These are phyloP conservation scores for Inosperma sp. DNA, from an alignment of 768 basidiomycete genomes.

Conservation along the genomic window DNA sequence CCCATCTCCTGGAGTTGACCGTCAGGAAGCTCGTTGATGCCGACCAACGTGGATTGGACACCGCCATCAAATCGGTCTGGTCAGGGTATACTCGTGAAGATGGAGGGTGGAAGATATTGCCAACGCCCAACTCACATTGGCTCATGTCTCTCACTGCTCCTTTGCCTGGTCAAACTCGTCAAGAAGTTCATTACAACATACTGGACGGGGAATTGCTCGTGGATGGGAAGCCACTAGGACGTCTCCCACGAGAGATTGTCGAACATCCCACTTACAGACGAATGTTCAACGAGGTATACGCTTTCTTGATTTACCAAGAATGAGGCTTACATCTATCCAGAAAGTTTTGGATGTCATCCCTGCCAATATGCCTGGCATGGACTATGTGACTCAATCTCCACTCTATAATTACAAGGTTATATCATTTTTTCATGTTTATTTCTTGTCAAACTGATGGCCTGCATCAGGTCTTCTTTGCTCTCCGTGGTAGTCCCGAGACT, in stretches of 20 bases:
- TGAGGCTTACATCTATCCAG: slow-evolving; percentile 12
- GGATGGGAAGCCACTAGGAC: slow-evolving; percentile 36
- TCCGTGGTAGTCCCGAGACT: slow-evolving; percentile 11
- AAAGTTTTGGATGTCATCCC: slow-evolving; percentile 35
- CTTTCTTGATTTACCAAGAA: neutral
- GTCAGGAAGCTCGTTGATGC: slow-evolving; percentile 15
- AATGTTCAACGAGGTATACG: slow-evolving; percentile 33
- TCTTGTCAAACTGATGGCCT: neutral
- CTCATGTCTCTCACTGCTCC: slow-evolving; percentile 21
- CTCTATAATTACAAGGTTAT: slow-evolving; percentile 18
- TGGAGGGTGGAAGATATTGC: slow-evolving; percentile 9
- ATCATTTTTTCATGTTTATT: slow-evolving; percentile 1
- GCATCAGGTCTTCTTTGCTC: slow-evolving; percentile 29
- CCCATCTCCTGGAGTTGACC: slow-evolving; percentile 22
- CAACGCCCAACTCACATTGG: slow-evolving; percentile 19
- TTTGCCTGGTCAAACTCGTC: slow-evolving; percentile 12
- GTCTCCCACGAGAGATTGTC: slow-evolving; percentile 32
- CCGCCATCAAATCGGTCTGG: slow-evolving; percentile 30
- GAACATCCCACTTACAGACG: slow-evolving; percentile 30
- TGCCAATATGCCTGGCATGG: slow-evolving; percentile 29
- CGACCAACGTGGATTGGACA: slow-evolving; percentile 23
- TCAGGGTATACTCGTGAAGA: slow-evolving; percentile 21
- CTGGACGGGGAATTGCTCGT: slow-evolving; percentile 39
- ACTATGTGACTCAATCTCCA: slow-evolving; percentile 26
- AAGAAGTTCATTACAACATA: slow-evolving; percentile 37